Base-by-base conservation (phyloP, 805 yeast species). In the Ogataea pilisensis region DNA sequence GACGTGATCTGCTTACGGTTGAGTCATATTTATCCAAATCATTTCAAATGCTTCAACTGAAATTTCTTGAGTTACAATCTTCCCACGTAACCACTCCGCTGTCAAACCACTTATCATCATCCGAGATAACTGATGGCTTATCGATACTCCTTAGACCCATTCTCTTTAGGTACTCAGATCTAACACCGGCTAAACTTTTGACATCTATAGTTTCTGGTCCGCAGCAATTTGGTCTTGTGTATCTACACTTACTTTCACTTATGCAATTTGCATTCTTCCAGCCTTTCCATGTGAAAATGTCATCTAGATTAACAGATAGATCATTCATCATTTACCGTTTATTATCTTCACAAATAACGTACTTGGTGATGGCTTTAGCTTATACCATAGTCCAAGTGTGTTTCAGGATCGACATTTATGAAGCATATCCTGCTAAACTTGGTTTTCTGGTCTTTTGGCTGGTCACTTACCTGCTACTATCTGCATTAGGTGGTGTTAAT, bases 371-470 rank as follows among this genome's bases (percentile, higher is more conserved):
- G 17, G 75, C 84, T 16, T 63, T 84, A 34, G 73, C 75, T 39
- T 76, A 73, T 54, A 72, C 80, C 16, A 59, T 80, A 31, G 83
- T 83, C 2, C 72, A 85, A 24, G 72, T 80, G 22, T 82, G 80
- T 4, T 79, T 78, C 65, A 82, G 78, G 49, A 71, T 81, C 18
- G 76, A 81, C 55, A 79, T 81, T 50, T 69, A 75, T 4, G 43
- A 41, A 3, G 68, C 85, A 0, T 82, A 75, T 54, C 37, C 53
- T 12, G 89, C 87, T 2, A 67, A 64, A 34, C 68, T 75, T 3
- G 91, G 91, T 1, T 83, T 83, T 55, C 63, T 82, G 29, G 78
- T 83, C 1, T 80, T 76, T 48, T 84, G 90, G 90, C 63, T 79
- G 66, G 55, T 76, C 30, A 73, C 78, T 6, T 84, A 70, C 58